These are phyloP conservation scores for Plasmodium reichenowi DNA, from an alignment of 169 alveolate species.

Conservation along the genomic window DNA sequence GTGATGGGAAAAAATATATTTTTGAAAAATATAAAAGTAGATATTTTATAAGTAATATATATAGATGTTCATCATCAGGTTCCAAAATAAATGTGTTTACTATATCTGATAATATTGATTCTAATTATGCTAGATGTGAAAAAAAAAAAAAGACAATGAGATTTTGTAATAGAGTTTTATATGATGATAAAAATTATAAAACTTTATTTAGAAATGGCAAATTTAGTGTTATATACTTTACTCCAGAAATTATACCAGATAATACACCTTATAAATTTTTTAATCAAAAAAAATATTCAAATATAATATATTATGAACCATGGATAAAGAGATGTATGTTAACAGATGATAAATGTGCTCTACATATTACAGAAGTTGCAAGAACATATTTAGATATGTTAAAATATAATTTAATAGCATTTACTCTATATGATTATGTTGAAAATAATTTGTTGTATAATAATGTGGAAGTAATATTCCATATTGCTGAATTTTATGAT, in stretches of 20 bases:
- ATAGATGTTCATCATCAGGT: slow-evolving; percentile 39
- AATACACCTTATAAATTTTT: slow-evolving; percentile 38
- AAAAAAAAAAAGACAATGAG: slow-evolving; percentile 23
- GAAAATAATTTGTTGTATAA: not conserved
- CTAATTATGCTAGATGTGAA: slow-evolving; percentile 54
- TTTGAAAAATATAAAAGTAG: slow-evolving; percentile 48
- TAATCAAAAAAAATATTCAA: slow-evolving; percentile 30
- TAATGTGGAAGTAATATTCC: slow-evolving; percentile 1
- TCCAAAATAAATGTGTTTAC: slow-evolving; percentile 1
- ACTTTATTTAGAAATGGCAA: slow-evolving; percentile 59
- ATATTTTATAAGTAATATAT: slow-evolving; percentile 43
- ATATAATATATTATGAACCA: slow-evolving; percentile 24
- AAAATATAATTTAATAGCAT: slow-evolving; percentile 9
- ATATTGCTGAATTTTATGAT: slow-evolving; percentile 58
- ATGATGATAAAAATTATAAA: slow-evolving; percentile 47
- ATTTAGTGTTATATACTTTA: slow-evolving; percentile 39
- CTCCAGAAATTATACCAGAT: slow-evolving; percentile 15
- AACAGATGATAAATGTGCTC: slow-evolving; percentile 31
- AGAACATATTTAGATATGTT: slow-evolving; percentile 42
- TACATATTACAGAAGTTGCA: slow-evolving; percentile 46
- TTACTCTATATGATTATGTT: slow-evolving; percentile 22
- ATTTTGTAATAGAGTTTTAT: slow-evolving; percentile 34
- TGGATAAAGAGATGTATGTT: slow-evolving; percentile 37
- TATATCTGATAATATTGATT: slow-evolving; percentile 39
- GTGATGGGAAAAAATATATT: slow-evolving; percentile 54